Conservation (phyloP, 2,329 filamentous ascomycete species). For the Diaporthe longicolla region DNA sequence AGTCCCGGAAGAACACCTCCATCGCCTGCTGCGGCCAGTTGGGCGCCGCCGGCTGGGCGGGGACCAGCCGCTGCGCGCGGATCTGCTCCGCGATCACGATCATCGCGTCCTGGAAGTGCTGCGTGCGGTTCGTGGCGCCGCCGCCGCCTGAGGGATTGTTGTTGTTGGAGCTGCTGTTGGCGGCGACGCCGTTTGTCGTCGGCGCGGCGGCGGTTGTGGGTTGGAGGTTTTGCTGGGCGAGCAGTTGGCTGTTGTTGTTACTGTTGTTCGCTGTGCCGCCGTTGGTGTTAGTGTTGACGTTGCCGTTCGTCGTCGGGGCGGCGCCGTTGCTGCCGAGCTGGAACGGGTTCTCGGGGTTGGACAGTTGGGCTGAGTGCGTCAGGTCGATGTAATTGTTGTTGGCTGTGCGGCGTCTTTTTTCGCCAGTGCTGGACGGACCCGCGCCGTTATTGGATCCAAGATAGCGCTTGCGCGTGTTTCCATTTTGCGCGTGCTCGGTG, state of each 20-base stretch:
- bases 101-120: slow-evolving; percentile 43
- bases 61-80: slow-evolving; percentile 53
- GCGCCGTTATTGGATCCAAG: slow-evolving; percentile 42
- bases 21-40: slow-evolving; percentile 71
- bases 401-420: slow-evolving; percentile 54
- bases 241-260: slow-evolving; percentile 32
- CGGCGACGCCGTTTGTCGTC: neutral
- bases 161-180: neutral
- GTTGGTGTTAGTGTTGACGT: slow-evolving; percentile 16
- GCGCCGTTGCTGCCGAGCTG: slow-evolving; percentile 30
- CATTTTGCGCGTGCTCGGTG: slow-evolving; percentile 43
- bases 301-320: slow-evolving; percentile 16
- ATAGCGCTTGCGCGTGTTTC: slow-evolving; percentile 59
- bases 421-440: slow-evolving; percentile 40
- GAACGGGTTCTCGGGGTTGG: slow-evolving; percentile 31
- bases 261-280: neutral
- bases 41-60: slow-evolving; percentile 55
- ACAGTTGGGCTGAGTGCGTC: slow-evolving; percentile 40
- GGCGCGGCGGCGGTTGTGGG: slow-evolving; percentile 29
- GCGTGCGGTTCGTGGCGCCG: slow-evolving; percentile 47
- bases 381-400: slow-evolving; percentile 43
- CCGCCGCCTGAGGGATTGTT: slow-evolving; percentile 3
- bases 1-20: slow-evolving; percentile 72
- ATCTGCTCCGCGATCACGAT: slow-evolving; percentile 47
- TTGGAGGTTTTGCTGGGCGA: slow-evolving; percentile 11